Evolutionary conservation across 192 early-diverging fungal genomes (phyloP).

Genomic region (Backusella macrospora): DNA sequence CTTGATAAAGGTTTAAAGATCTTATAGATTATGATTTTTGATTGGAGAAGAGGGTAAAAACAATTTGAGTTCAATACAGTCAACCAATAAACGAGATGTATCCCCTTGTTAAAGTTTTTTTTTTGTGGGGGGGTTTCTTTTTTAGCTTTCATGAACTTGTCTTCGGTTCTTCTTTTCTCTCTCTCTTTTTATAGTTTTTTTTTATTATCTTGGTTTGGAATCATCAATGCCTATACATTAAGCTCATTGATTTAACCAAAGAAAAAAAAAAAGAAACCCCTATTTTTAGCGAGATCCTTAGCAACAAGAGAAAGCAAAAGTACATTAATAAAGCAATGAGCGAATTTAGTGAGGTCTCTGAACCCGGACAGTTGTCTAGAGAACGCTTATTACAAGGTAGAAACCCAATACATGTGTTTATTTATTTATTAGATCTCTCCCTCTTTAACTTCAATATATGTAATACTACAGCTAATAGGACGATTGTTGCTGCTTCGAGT

Average conservation of each 20-base stretch:
- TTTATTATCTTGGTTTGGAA: neutral
- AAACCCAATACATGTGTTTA: conserved; percentile 5
- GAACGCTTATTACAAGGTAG: neutral
- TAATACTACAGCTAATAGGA: conserved; percentile 53
- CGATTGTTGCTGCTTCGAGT: conserved; percentile 67
- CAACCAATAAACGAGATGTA: neutral
- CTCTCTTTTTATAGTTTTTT: neutral
- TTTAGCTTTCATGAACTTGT: too few species aligned
- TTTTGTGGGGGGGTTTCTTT: neutral
- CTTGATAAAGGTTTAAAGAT: neutral
- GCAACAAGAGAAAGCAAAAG: neutral
- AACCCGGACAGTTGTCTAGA: conserved; percentile 4
- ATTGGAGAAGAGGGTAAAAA: neutral
- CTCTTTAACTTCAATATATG: neutral
- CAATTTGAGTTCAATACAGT: neutral
- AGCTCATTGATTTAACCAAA: neutral
- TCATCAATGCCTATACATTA: neutral
- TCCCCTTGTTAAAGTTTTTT: neutral
- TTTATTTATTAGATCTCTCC: neutral
- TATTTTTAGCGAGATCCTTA: neutral
- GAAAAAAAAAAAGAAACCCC: neutral
- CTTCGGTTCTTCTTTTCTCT: neutral
- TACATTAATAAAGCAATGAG: neutral
- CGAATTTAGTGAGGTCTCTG: neutral
- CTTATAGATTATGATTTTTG: neutral